These are phyloP conservation scores for Dioscorea alata DNA, from an alignment of 106 monocot species.

Conservation along the genomic window DNA sequence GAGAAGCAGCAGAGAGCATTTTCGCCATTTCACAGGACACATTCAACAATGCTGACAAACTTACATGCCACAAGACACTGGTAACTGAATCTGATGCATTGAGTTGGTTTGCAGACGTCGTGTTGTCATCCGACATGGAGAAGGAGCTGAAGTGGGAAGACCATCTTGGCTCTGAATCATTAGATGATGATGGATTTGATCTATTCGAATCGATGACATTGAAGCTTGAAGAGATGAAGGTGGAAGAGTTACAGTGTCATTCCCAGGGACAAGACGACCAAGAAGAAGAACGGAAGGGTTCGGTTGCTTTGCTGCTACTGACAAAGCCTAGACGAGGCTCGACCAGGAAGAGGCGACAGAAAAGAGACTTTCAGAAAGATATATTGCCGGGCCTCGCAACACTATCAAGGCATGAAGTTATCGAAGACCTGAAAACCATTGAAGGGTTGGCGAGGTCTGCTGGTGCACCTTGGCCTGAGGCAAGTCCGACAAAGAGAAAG, in stretches of 20 bases:
- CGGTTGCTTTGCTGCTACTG: slow-evolving; percentile 21
- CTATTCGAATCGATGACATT: slow-evolving; percentile 32
- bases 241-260: slow-evolving; percentile 5
- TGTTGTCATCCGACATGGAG: slow-evolving; percentile 6
- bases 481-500: slow-evolving; percentile 19
- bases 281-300: slow-evolving; percentile 5
- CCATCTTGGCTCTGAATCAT: neutral
- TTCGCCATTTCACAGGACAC: slow-evolving; percentile 31
- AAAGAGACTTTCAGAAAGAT: slow-evolving; percentile 79
- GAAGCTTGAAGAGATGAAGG: slow-evolving; percentile 30
- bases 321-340: slow-evolving; percentile 34
- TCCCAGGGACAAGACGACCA: neutral
- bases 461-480: slow-evolving; percentile 26
- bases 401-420: slow-evolving; percentile 56
- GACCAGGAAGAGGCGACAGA: slow-evolving; percentile 38
- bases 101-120: slow-evolving; percentile 24
- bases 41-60: neutral
- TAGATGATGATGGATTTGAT: slow-evolving; percentile 1
- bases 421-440: slow-evolving; percentile 59
- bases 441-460: slow-evolving; percentile 45
- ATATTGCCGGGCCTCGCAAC: slow-evolving; percentile 59
- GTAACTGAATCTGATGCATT: neutral
- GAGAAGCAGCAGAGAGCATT: slow-evolving; percentile 48
- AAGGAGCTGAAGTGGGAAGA: neutral
- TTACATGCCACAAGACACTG: neutral